Evolutionary conservation across 2,329 filamentous ascomycete genomes (phyloP).

Genomic region (Hypoxylon sp.): DNA sequence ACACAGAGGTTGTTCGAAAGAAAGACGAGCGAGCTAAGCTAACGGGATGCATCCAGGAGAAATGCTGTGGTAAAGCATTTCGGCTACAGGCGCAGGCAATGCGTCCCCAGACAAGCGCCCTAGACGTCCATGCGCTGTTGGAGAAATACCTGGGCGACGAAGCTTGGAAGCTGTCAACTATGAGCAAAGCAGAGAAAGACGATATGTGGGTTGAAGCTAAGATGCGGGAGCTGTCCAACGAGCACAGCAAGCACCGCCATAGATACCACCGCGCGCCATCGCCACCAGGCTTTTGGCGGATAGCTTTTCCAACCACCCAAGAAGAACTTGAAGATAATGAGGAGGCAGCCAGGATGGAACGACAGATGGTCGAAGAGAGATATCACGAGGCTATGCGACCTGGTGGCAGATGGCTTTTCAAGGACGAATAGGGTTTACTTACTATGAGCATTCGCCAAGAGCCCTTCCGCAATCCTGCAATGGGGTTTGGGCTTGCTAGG

Average conservation of each 20-base stretch:
- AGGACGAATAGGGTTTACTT: conserved; percentile 71
- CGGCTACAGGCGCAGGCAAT: conserved; percentile 71
- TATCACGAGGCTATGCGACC: conserved; percentile 84
- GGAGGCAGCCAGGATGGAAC: conserved; percentile 73
- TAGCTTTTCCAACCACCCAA: conserved; percentile 90
- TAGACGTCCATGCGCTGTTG: conserved; percentile 56
- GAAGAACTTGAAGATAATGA: conserved; percentile 75
- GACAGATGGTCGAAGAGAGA: conserved; percentile 75
- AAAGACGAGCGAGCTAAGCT: conserved; percentile 76
- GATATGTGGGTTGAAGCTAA: conserved; percentile 81
- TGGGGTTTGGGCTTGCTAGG: neutral
- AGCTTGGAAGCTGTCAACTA: conserved; percentile 67
- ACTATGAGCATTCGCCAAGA: neutral
- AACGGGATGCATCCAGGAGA: conserved; percentile 77
- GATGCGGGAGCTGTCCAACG: conserved; percentile 77
- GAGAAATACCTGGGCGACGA: conserved; percentile 69
- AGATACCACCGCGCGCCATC: conserved; percentile 76
- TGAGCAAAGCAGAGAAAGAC: conserved; percentile 71
- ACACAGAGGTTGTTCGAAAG: conserved; percentile 77
- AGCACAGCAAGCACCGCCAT: conserved; percentile 81
- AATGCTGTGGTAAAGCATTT: conserved; percentile 82
- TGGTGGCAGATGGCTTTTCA: conserved; percentile 82
- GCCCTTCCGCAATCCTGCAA: conserved; percentile 13
- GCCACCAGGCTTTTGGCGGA: conserved; percentile 90
- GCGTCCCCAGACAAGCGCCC: conserved; percentile 52